Base-by-base conservation (phyloP, 1,284 basidiomycete genomes). In the Leccinum subrobustum region DNA sequence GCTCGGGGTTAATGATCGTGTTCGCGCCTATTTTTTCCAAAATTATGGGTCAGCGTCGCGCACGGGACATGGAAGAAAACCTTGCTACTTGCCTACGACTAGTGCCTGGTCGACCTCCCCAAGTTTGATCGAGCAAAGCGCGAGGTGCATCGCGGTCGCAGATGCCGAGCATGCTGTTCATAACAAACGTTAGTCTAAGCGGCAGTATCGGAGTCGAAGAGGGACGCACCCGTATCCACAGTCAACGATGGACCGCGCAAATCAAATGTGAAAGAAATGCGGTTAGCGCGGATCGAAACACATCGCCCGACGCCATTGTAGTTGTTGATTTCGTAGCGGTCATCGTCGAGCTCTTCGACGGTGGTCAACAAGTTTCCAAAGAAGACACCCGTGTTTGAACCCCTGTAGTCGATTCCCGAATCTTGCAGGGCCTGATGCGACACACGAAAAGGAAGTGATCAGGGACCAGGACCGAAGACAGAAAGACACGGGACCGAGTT, bases 71-170 rank as follows among this genome's bases (percentile, higher is more conserved):
- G 7, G n/a, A 18, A 20, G 7, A 8, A 51, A 6, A 23, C 8
- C 11, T 8, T 25, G 25, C 18, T 14, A 60, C 64, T 61, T 23
- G 61, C 74, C 72, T 1, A 75, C 65, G 25, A 84, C 76, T 4
- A 84, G 70, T 2, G 81, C 82, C n/a, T 79, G 75, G 31, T 80
- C 77, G 52, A 82, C 77, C 51, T 83, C 81, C 3, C 80, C 81
- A 37, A 69, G 68, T 27, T 68, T 70, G 3, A 83, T 67, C 1
- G 79, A 77, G 39, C 77, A 76, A 3, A 81, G 73, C 1, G 81
- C 81, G n/a, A 83, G 73, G 64, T 83, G 81, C 47, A 78, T 73
- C 5, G 79, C 80, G 5, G 75, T 78, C 6, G 80, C 68, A 11
- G n/a, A 57, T 4, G 51, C 44, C 5, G 56, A 52, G 14, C 35